Base-by-base conservation (phyloP, 2,329 filamentous ascomycete genomes). In the Didymella sp. region DNA sequence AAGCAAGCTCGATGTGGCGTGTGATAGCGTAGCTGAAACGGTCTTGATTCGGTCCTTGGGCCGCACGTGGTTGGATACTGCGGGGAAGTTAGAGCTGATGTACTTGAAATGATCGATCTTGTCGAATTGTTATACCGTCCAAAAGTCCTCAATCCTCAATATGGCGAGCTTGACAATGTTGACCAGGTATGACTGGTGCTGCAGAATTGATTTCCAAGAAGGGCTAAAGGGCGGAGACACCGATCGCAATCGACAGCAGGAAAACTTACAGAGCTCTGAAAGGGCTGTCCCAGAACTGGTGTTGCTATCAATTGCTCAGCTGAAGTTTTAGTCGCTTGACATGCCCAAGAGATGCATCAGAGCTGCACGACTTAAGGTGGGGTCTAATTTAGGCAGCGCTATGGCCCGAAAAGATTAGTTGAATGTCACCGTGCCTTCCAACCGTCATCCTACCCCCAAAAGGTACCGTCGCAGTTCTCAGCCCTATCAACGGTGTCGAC, bases 161-260 rank as follows among this genome's bases (percentile, higher is more conserved):
- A 57, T 57, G 49, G 59, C 52, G 22, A 12, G 40, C 45, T 56
- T 58, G 56, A 47, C 51, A 59, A 59, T 54, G 56, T 19, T 27
- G 47, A 41, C n/a, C 17, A 30, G 33, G 19, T 25, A 43, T 58
- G 56, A 63, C 62, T 67, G 31, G 49, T 44, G 17, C 13, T 28
- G 60, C 58, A 55, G 55, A 60, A 62, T 64, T 56, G 53, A 31
- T 21, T 27, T 38, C 31, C 24, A 47, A 52, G 9, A 22, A 57
- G 54, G 54, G 54, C 54, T 38, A 22, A 52, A 57, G 54, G 54
- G 54, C 54, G 54, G 22, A 28, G 30, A 28, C 15, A 8, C 51
- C 38, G 12, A 38, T 38, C 9, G 30, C 24, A 13, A 13, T 37
- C 15, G 30, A 17, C 38, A 46, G 7, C 33, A 25, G 24, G 25